A percentile compares a stretch with the other conserved stretches of the same genome.
These are phyloP conservation scores for Pichia pseudocactophila DNA, from an alignment of 805 yeast genomes.

Conservation along the genomic window DNA sequence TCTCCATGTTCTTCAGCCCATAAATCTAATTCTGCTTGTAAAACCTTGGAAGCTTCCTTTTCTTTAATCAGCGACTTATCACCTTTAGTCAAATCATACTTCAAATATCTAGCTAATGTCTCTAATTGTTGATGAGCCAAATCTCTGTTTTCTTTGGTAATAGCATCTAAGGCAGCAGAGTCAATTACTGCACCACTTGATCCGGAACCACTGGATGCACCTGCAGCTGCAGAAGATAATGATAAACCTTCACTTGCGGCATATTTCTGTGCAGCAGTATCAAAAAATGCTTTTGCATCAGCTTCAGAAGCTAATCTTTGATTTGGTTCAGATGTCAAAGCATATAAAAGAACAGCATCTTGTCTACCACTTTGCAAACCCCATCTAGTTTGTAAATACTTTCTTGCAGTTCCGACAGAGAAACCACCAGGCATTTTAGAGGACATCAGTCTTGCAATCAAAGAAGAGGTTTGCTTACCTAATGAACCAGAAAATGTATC, in stretches of 20 bases:
- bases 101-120: conserved; percentile 89
- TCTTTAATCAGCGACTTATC: conserved; percentile 76
- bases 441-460: conserved; percentile 84
- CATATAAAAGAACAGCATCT: conserved; percentile 76
- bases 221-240: conserved; percentile 56
- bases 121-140: conserved; percentile 80
- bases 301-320: conserved; percentile 76
- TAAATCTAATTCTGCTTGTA: conserved; percentile 86
- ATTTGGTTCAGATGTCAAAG: conserved; percentile 86
- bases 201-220: conserved; percentile 41
- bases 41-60: conserved; percentile 72
- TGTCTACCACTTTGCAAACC: conserved; percentile 93
- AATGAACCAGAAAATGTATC: conserved; percentile 80
- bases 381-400: conserved; percentile 84
- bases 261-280: conserved; percentile 71
- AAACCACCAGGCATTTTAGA: conserved; percentile 99
- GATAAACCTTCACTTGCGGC: conserved; percentile 78
- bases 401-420: conserved; percentile 84
- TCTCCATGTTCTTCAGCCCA: conserved; percentile 91
- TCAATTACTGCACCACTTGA: conserved; percentile 86
- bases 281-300: conserved; percentile 88
- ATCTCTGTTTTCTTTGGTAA: conserved; percentile 60
- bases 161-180: conserved; percentile 87
- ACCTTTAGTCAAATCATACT: conserved; percentile 85
- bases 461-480: conserved; percentile 88